Evolutionary conservation across 2,329 filamentous ascomycete genomes (phyloP).

Genomic region (Trichoderma hamatum): DNA sequence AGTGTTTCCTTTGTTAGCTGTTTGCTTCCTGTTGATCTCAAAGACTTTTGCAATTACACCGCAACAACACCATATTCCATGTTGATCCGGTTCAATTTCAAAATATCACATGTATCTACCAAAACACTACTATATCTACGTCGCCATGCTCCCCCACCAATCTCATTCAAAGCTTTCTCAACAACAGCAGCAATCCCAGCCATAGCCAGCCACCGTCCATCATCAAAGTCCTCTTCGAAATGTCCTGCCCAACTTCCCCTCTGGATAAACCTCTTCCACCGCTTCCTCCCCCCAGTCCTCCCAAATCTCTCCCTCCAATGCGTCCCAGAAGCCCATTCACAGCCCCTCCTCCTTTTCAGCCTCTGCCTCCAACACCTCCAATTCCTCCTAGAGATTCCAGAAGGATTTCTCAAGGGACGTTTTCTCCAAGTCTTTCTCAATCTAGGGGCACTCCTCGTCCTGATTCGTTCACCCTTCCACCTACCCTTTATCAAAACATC

Average conservation of each 20-base stretch:
- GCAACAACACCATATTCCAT: neutral
- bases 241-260: neutral
- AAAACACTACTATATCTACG: neutral
- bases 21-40: neutral
- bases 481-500: neutral
- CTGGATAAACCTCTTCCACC: neutral
- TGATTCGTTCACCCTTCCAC: slow-evolving; percentile 17
- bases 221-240: neutral
- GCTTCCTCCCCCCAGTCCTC: neutral
- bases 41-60: neutral
- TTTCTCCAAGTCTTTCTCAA: neutral
- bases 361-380: neutral
- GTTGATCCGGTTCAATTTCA: neutral
- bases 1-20: neutral
- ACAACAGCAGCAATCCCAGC: neutral
- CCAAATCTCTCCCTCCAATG: neutral
- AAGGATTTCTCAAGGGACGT: neutral
- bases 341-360: neutral
- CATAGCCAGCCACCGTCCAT: neutral
- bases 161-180: neutral
- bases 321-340: neutral
- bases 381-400: neutral
- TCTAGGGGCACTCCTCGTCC: neutral
- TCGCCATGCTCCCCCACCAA: neutral
- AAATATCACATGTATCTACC: neutral